Conservation (phyloP, 768 basidiomycete genomes). For the Tremella yokohamensis region DNA sequence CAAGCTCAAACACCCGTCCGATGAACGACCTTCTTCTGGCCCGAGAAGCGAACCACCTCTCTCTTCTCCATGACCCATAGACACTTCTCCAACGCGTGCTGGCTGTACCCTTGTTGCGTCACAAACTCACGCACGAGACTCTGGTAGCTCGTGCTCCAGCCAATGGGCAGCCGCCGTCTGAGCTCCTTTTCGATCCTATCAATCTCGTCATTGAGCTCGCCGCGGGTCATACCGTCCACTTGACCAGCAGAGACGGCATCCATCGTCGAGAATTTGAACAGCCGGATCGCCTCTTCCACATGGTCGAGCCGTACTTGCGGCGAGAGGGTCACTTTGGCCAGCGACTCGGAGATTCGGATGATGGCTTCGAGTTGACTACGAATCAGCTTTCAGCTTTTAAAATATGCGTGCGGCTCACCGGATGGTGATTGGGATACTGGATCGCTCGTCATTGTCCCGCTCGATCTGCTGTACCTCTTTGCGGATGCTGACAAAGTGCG, state of each 20-base stretch:
- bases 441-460: constrained; percentile 92
- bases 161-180: constrained; percentile 75
- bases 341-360: constrained; percentile 94
- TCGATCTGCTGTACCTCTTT: constrained; percentile 95
- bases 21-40: constrained; percentile 63
- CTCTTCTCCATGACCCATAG: constrained; percentile 90
- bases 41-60: constrained; percentile 86
- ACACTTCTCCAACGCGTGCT: constrained; percentile 84
- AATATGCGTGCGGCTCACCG: constrained; percentile 59
- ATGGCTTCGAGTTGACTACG: constrained; percentile 92
- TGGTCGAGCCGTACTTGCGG: constrained; percentile 84
- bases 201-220: constrained; percentile 92
- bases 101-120: constrained; percentile 81
- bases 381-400: background rate
- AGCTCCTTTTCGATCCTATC: constrained; percentile 81
- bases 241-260: constrained; percentile 94
- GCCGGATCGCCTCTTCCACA: constrained; percentile 93
- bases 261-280: constrained; percentile 99
- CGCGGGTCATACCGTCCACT: constrained; percentile 84
- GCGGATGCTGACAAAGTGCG: constrained; percentile 87
- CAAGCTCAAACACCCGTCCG: constrained; percentile 42
- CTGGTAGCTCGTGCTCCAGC: constrained; percentile 96
- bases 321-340: constrained; percentile 89
- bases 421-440: constrained; percentile 95
- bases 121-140: constrained; percentile 90